phyloP scores from a whole-genome alignment of 1,284 basidiomycete species.

The Chalciporus sp. region DNA sequence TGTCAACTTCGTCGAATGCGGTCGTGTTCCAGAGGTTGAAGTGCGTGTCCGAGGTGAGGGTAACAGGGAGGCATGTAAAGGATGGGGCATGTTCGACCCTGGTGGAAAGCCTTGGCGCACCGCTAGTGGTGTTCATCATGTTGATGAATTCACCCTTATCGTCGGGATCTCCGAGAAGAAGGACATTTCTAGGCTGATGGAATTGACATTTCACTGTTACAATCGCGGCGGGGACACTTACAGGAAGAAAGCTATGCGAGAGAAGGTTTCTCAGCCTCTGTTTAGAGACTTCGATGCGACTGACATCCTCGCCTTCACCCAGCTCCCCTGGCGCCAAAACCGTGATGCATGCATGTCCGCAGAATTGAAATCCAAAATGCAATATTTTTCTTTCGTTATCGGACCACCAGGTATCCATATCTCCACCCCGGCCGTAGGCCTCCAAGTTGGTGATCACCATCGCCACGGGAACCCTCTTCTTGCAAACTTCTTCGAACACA shows the following conservation, averaged over 20 bases:
- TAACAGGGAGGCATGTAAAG: conserved; percentile 7
- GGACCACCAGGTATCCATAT: conserved; percentile 29
- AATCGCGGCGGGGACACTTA: conserved; percentile 6
- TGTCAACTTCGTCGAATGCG: conserved; percentile 16
- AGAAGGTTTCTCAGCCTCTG: conserved; percentile 18
- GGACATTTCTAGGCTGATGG: conserved; percentile 23
- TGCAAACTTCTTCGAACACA: conserved; percentile 24
- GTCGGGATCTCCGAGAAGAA: conserved; percentile 20
- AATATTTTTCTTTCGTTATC: conserved; percentile 6
- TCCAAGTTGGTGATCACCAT: conserved; percentile 25
- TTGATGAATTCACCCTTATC: conserved; percentile 22
- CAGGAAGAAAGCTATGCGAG: conserved; percentile 11
- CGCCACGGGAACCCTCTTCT: conserved; percentile 23
- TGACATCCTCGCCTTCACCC: neutral
- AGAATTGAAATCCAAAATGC: conserved; percentile 19
- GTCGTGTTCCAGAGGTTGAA: conserved; percentile 23
- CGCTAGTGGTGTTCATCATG: neutral
- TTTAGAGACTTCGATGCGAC: conserved; percentile 9
- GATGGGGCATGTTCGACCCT: neutral
- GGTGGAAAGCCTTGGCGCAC: neutral
- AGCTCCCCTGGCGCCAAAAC: conserved; percentile 10
- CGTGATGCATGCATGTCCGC: conserved; percentile 26
- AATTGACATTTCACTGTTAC: neutral
- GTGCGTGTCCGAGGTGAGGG: conserved; percentile 14
- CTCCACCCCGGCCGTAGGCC: conserved; percentile 13